phyloP scores from a whole-genome alignment of 371 early-diverging fungal species.

The Mortierella sp. region DNA sequence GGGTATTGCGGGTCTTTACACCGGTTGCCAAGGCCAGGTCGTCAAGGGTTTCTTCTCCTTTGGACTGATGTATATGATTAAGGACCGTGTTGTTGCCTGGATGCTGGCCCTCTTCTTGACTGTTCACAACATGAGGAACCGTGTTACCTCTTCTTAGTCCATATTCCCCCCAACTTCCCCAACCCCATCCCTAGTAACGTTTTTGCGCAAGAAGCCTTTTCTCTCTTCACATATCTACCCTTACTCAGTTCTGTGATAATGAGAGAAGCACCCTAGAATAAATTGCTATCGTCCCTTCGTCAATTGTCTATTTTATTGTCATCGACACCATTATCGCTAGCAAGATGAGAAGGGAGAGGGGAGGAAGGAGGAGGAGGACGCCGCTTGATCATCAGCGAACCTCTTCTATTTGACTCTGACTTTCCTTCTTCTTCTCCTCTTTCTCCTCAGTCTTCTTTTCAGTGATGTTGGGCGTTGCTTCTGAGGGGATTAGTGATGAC shows the following conservation, averaged over 20 bases:
- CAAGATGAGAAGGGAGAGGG: no score
- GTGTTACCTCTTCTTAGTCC: constrained; percentile 31
- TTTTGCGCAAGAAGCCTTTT: background rate
- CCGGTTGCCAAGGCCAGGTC: constrained; percentile 64
- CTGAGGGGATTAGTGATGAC: no score
- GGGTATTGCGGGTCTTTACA: constrained; percentile 63
- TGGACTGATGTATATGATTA: constrained; percentile 75
- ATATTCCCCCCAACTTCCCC: background rate
- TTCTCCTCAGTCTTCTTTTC: background rate
- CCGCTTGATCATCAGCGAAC: background rate
- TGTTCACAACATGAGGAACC: constrained; percentile 46
- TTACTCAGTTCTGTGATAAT: no score
- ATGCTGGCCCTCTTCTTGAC: constrained; percentile 61
- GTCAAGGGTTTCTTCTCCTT: constrained; percentile 73
- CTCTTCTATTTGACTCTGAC: background rate
- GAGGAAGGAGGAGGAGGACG: no score
- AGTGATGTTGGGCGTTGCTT: no score
- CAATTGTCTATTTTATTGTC: no score
- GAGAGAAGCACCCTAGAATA: no score
- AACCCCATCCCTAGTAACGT: background rate
- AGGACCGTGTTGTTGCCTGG: constrained; percentile 67
- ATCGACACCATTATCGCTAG: no score
- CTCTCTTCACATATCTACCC: no score
- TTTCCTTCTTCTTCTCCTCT: background rate
- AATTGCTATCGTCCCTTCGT: no score